Percentiles rank a stretch among this genome's conserved stretches.
Conservation (phyloP, 129 eudicot species). For the Apium graveolens region DNA sequence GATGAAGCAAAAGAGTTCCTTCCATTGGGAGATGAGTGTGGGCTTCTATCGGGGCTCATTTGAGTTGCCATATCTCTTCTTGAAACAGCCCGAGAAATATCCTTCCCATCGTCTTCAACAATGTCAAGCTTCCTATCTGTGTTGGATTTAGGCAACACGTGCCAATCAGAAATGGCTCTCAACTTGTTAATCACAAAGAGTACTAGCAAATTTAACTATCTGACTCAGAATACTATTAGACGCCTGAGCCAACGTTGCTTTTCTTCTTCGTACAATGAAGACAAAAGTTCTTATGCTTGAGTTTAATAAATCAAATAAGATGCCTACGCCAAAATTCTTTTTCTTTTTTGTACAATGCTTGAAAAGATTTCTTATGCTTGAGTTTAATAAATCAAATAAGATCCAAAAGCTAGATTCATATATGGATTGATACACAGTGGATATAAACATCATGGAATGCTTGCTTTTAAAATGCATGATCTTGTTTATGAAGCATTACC, state of each 20-base stretch:
- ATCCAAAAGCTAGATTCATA: not conserved
- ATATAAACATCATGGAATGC: not conserved
- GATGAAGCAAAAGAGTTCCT: constrained; percentile 42
- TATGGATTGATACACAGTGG: not conserved
- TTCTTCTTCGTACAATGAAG: not conserved
- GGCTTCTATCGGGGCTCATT: constrained; percentile 87
- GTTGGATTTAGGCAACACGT: constrained; percentile 12
- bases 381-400: not conserved
- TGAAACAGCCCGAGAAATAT: constrained; percentile 50
- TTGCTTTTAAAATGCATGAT: not conserved
- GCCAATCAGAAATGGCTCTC: constrained; percentile 4
- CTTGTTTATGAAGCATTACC: not conserved
- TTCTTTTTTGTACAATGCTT: not conserved
- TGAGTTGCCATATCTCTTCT: constrained; percentile 98
- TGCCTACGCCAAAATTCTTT: too few relatives aligned
- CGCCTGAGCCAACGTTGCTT: not conserved
- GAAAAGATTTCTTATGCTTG: not conserved
- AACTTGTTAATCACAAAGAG: not conserved
- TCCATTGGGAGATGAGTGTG: constrained; percentile 46
- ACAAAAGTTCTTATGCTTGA: not conserved
- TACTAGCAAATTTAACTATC: not conserved
- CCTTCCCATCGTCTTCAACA: constrained; percentile 25
- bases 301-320: not conserved
- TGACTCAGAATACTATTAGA: not conserved
- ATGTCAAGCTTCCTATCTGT: constrained; percentile 46